These are phyloP conservation scores for Umbelopsis vinacea DNA, from an alignment of 192 early-diverging fungal species.

Conservation along the genomic window DNA sequence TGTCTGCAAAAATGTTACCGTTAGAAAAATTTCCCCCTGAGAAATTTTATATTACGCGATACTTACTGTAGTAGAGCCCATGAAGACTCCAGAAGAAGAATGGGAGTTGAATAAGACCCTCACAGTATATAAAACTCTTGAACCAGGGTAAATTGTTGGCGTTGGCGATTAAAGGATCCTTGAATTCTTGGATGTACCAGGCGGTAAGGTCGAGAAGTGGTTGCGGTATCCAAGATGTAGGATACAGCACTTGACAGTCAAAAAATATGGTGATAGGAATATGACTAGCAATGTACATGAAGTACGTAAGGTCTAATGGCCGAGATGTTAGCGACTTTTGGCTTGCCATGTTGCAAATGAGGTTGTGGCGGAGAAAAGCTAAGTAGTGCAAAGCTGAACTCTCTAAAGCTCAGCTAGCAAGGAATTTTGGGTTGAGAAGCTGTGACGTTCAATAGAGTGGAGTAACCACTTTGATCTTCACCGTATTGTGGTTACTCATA, in stretches of 20 bases:
- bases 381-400: not conserved
- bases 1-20: not conserved
- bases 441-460: not conserved
- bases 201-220: conserved; percentile 39
- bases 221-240: conserved; percentile 37
- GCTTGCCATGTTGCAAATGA: not conserved
- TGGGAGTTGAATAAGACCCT: conserved; percentile 68
- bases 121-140: conserved; percentile 61
- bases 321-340: conserved; percentile 32
- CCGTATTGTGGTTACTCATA: not conserved
- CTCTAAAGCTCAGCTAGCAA: not conserved
- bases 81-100: conserved; percentile 69
- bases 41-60: not conserved
- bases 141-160: conserved; percentile 61
- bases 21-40: not conserved
- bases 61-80: conserved; percentile 56
- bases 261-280: conserved; percentile 70
- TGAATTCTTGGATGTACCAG: conserved; percentile 53
- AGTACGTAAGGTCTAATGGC: conserved; percentile 62
- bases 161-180: conserved; percentile 68
- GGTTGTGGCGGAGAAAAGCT: too few species aligned
- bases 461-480: not conserved
- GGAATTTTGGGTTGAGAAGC: too few species aligned
- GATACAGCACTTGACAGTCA: conserved; percentile 62
- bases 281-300: conserved; percentile 71